Percentiles rank a stretch among this genome's conserved stretches.
phyloP scores from a whole-genome alignment of 495 filamentous ascomycete genomes.

The Rostrohypoxylon terebratum region DNA sequence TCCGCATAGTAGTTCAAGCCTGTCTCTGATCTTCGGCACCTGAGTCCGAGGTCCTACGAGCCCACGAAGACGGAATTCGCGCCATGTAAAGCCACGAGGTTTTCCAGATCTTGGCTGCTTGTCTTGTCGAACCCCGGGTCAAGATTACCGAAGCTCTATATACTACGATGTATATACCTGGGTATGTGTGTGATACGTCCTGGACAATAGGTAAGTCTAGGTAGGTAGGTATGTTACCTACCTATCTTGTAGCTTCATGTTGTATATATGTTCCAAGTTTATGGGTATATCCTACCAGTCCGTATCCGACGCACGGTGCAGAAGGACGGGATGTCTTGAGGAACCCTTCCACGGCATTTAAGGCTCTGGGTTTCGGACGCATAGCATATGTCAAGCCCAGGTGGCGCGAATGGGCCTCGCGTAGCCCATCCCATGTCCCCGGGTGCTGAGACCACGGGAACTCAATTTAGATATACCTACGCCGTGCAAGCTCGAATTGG shows the following conservation, averaged over 20 bases:
- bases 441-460: not conserved
- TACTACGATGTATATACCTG: too few relatives aligned
- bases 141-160: not conserved
- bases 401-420: not conserved
- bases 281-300: not conserved
- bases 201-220: not conserved
- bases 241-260: not conserved
- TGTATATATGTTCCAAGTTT: too few relatives aligned
- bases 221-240: not conserved
- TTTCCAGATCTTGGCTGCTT: not conserved
- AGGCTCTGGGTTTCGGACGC: not conserved
- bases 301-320: constrained; percentile 14
- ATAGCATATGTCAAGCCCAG: not conserved
- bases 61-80: not conserved
- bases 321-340: not conserved
- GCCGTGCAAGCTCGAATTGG: not conserved
- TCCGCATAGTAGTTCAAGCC: not conserved
- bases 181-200: not conserved
- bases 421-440: not conserved
- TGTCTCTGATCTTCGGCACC: not conserved
- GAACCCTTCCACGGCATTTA: constrained; percentile 1
- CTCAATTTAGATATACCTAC: not conserved
- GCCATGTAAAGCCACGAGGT: not conserved
- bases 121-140: not conserved
- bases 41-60: not conserved